These are phyloP conservation scores for Aspergillus spinulosporus DNA, from an alignment of 2,329 filamentous ascomycete genomes.

Conservation along the genomic window DNA sequence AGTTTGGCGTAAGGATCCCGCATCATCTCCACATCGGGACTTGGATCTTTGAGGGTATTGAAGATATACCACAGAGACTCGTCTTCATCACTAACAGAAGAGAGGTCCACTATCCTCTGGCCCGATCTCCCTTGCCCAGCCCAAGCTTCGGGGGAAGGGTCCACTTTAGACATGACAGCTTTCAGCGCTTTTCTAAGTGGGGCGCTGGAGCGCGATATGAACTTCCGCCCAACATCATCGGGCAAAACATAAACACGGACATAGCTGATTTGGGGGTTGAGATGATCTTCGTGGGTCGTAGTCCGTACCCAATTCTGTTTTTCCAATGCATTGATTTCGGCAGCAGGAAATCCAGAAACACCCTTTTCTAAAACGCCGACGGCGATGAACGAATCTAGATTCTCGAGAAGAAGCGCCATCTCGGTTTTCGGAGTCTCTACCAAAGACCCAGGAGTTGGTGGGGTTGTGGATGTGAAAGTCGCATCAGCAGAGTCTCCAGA, in stretches of 20 bases:
- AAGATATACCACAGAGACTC: constrained; percentile 54
- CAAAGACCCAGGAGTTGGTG: not conserved
- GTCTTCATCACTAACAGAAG: constrained; percentile 32
- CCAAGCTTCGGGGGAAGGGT: constrained; percentile 44
- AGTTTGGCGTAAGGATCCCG: constrained; percentile 33
- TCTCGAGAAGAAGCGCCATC: constrained; percentile 14
- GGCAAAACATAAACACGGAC: constrained; percentile 43
- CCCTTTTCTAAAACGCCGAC: constrained; percentile 33
- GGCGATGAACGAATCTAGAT: constrained; percentile 30
- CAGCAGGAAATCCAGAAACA: constrained; percentile 19
- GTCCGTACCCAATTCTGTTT: constrained; percentile 41
- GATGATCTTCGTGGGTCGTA: constrained; percentile 20
- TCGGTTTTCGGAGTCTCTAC: constrained; percentile 3
- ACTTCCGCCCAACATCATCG: constrained; percentile 39
- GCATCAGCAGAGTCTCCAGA: not conserved
- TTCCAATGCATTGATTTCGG: constrained; percentile 31
- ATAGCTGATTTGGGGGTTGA: constrained; percentile 23
- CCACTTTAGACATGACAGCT: constrained; percentile 42
- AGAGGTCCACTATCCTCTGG: constrained; percentile 8
- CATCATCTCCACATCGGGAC: constrained; percentile 33
- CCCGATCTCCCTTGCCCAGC: constrained; percentile 26
- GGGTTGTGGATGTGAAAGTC: constrained; percentile 2
- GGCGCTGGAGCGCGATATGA: constrained; percentile 34
- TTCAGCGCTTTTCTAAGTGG: constrained; percentile 40
- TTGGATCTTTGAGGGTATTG: constrained; percentile 48